A percentile compares a stretch with the other conserved stretches of the same genome.
Conservation (phyloP, 345 rosid genomes). For the Ceriops zippeliana region DNA sequence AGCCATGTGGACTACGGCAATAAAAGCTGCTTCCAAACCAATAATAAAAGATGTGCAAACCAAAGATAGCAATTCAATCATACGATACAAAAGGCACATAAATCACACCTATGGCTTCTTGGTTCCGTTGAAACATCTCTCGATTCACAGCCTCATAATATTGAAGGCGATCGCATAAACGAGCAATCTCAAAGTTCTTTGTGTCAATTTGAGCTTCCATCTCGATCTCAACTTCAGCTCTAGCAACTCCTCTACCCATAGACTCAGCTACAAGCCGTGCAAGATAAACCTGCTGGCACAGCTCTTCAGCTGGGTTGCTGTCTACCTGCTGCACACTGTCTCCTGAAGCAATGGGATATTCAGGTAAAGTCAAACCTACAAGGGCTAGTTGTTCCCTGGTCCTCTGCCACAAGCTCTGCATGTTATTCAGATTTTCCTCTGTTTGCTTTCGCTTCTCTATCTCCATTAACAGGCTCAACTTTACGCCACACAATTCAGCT, state of each 20-base stretch:
- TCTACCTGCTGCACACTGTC: slow-evolving; percentile 34
- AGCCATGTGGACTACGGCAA: no score
- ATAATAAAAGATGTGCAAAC: slow-evolving; percentile 5
- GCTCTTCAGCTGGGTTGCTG: slow-evolving; percentile 48
- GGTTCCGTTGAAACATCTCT: slow-evolving; percentile 89
- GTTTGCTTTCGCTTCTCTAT: slow-evolving; percentile 67
- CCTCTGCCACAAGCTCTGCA: slow-evolving; percentile 59
- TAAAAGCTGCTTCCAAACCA: not conserved
- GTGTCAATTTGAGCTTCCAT: slow-evolving; percentile 63
- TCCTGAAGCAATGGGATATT: slow-evolving; percentile 34
- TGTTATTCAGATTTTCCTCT: slow-evolving; percentile 54
- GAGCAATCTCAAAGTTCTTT: slow-evolving; percentile 85
- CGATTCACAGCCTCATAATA: slow-evolving; percentile 78
- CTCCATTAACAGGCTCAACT: slow-evolving; percentile 64
- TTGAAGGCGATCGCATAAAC: slow-evolving; percentile 67
- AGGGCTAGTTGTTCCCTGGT: slow-evolving; percentile 55
- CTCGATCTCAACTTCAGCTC: slow-evolving; percentile 69
- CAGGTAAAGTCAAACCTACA: slow-evolving; percentile 60
- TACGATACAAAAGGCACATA: not conserved
- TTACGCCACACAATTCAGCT: slow-evolving; percentile 50
- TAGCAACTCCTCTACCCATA: slow-evolving; percentile 57
- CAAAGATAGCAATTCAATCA: not conserved
- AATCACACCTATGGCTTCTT: slow-evolving; percentile 75
- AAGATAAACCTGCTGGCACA: slow-evolving; percentile 53
- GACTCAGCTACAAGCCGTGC: slow-evolving; percentile 68